phyloP scores from a whole-genome alignment of 768 basidiomycete genomes.

The Tricholoma furcatifolium region DNA sequence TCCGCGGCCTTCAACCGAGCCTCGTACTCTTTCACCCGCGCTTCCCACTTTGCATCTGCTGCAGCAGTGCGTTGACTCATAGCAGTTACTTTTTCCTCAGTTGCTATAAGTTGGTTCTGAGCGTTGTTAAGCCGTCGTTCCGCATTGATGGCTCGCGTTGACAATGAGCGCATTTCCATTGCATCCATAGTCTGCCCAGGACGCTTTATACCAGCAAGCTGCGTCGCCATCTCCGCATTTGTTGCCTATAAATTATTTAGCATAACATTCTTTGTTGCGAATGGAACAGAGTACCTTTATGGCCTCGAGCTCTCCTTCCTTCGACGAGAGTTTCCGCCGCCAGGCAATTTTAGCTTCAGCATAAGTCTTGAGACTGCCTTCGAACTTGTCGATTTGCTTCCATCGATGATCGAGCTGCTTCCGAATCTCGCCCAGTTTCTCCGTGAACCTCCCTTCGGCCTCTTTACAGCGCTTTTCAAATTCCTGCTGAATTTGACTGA shows the following conservation, averaged over 20 bases:
- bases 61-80: conserved; percentile 69
- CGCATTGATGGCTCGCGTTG: conserved; percentile 75
- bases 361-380: conserved; percentile 77
- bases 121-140: conserved; percentile 86
- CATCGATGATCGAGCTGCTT: conserved; percentile 87
- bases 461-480: conserved; percentile 88
- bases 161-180: conserved; percentile 69
- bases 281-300: conserved; percentile 56
- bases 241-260: conserved; percentile 46
- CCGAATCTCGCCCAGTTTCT: conserved; percentile 75
- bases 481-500: conserved; percentile 80
- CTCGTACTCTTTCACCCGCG: conserved; percentile 93
- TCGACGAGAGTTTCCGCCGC: conserved; percentile 77
- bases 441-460: conserved; percentile 66
- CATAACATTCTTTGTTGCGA: not conserved
- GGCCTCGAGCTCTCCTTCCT: conserved; percentile 88
- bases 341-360: conserved; percentile 80
- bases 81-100: conserved; percentile 80
- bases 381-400: conserved; percentile 93
- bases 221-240: conserved; percentile 70
- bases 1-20: conserved; percentile 75
- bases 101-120: conserved; percentile 78
- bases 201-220: conserved; percentile 62
- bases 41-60: conserved; percentile 91
- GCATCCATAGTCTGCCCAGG: conserved; percentile 56